These are phyloP conservation scores for Tylopilus orsonianus DNA, from an alignment of 1,284 basidiomycete genomes.

Conservation along the genomic window DNA sequence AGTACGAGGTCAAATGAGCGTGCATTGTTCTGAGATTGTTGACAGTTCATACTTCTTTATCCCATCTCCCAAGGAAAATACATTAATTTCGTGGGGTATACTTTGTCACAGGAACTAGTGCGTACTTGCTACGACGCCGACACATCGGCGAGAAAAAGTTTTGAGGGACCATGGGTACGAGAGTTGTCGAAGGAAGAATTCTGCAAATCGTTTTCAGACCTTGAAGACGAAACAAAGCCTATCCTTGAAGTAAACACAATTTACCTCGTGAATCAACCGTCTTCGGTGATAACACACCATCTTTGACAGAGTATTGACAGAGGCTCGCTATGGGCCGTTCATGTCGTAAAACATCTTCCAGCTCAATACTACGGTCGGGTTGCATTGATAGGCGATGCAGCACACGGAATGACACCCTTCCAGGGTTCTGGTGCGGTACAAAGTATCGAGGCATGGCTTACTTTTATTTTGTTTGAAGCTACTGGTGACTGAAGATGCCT, in stretches of 20 bases:
- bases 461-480: no score
- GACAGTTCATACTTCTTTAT: slow-evolving; percentile 29
- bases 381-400: slow-evolving; percentile 55
- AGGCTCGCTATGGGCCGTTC: slow-evolving; percentile 50
- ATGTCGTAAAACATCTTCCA: slow-evolving; percentile 42
- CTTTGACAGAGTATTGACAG: slow-evolving; percentile 37
- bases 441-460: slow-evolving; percentile 47
- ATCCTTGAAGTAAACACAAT: slow-evolving; percentile 27
- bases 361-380: slow-evolving; percentile 41
- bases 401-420: slow-evolving; percentile 56
- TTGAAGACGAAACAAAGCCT: slow-evolving; percentile 31
- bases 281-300: not conserved
- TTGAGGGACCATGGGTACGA: slow-evolving; percentile 33
- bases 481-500: not conserved
- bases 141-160: slow-evolving; percentile 20
- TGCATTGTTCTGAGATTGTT: slow-evolving; percentile 4
- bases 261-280: not conserved
- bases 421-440: slow-evolving; percentile 57
- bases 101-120: slow-evolving; percentile 29
- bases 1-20: slow-evolving; percentile 4
- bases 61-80: slow-evolving; percentile 31
- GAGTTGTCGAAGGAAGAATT: slow-evolving; percentile 31
- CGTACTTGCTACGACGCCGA: slow-evolving; percentile 23
- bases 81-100: slow-evolving; percentile 37
- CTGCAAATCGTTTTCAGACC: slow-evolving; percentile 23